These are phyloP conservation scores for Cyphellophora attinorum DNA, from an alignment of 2,329 filamentous ascomycete genomes.

Conservation along the genomic window DNA sequence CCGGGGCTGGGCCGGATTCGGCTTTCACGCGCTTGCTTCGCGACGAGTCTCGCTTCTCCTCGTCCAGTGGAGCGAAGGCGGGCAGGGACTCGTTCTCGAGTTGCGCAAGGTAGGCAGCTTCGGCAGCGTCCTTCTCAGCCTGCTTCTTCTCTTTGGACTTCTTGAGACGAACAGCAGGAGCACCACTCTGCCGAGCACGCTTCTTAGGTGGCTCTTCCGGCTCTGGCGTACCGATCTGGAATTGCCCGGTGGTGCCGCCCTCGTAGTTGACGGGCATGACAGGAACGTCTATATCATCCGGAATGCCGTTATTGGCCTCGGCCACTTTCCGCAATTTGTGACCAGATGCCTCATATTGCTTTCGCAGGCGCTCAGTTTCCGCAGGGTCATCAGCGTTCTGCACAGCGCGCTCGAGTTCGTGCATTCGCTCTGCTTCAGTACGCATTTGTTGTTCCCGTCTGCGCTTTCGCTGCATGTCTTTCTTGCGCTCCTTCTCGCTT, in stretches of 20 bases:
- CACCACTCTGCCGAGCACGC: constrained; percentile 43
- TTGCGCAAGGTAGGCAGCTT: constrained; percentile 70
- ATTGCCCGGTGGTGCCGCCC: constrained; percentile 75
- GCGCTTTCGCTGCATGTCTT: constrained; percentile 97
- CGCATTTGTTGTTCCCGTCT: constrained; percentile 90
- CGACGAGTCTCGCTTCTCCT: constrained; percentile 35
- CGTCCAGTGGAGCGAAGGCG: constrained; percentile 49
- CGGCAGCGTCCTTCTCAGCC: constrained; percentile 65
- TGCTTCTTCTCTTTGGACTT: constrained; percentile 74
- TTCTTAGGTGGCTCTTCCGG: constrained; percentile 40
- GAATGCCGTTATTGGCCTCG: constrained; percentile 70
- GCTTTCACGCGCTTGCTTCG: constrained; percentile 30
- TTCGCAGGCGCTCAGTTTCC: constrained; percentile 69
- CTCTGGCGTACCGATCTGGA: constrained; percentile 55
- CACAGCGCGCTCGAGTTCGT: constrained; percentile 67
- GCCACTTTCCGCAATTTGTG: constrained; percentile 91
- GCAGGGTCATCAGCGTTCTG: constrained; percentile 70
- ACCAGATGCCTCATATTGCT: constrained; percentile 79
- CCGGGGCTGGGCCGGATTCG: constrained; percentile 35
- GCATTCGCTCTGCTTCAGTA: constrained; percentile 75
- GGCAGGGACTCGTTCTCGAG: constrained; percentile 34
- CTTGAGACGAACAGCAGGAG: constrained; percentile 56
- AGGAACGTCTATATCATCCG: constrained; percentile 63
- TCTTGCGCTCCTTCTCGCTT: constrained; percentile 97
- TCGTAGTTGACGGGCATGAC: constrained; percentile 72